Evolutionary conservation across 208 protist species (phyloP).

Genomic region (Crithidia sp.): DNA sequence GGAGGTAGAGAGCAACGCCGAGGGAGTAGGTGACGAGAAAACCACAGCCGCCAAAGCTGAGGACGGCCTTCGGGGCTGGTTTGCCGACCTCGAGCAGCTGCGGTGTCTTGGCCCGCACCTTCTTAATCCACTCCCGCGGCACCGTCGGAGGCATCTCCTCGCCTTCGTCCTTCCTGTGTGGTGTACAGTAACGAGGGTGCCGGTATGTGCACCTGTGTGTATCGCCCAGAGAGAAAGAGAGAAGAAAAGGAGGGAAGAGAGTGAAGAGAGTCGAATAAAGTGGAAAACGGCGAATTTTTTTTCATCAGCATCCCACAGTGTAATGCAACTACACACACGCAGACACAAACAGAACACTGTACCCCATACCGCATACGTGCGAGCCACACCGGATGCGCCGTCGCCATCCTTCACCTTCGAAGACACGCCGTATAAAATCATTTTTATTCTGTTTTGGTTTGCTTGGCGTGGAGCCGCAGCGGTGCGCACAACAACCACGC

Average conservation of each 20-base stretch:
- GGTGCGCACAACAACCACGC: too few species aligned
- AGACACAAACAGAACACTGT: too few species aligned
- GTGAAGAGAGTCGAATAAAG: neutral
- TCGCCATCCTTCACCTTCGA: too few species aligned
- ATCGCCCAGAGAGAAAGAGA: neutral
- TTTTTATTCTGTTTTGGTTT: neutral
- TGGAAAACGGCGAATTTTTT: neutral
- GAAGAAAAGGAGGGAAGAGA: neutral
- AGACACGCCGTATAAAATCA: neutral
- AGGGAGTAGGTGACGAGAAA: conserved; percentile 89
- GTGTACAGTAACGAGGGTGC: neutral
- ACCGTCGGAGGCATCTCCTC: conserved; percentile 58
- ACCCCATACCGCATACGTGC: too few species aligned
- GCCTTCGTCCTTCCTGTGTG: neutral
- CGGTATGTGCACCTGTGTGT: neutral
- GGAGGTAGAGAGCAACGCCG: conserved; percentile 89
- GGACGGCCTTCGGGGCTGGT: conserved; percentile 75
- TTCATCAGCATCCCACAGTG: neutral
- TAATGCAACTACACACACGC: too few species aligned
- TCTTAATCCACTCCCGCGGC: conserved; percentile 70
- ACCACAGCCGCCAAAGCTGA: conserved; percentile 87
- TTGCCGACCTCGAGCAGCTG: conserved; percentile 85
- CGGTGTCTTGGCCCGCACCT: conserved; percentile 84
- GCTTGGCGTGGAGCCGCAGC: too few species aligned
- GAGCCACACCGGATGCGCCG: too few species aligned